Conservation (phyloP, 345 rosid species). For the Bruguiera parviflora region DNA sequence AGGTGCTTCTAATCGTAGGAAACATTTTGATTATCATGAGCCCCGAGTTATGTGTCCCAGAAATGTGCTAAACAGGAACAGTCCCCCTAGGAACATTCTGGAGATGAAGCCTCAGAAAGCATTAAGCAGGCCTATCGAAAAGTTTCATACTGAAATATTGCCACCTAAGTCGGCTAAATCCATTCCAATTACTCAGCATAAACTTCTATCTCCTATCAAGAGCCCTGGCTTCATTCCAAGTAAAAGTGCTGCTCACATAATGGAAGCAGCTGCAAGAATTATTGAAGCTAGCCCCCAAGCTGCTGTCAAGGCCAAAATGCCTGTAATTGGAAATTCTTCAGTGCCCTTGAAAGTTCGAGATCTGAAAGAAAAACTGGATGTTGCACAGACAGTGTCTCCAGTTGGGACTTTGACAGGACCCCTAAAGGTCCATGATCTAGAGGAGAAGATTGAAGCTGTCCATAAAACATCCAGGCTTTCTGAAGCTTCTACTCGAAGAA, state of each 20-base stretch:
- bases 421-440: constrained; percentile 37
- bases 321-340: constrained; percentile 53
- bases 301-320: constrained; percentile 42
- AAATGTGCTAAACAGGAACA: constrained; percentile 46
- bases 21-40: constrained; percentile 48
- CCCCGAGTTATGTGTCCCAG: constrained; percentile 50
- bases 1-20: constrained; percentile 40
- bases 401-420: constrained; percentile 36
- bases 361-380: constrained; percentile 61
- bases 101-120: constrained; percentile 49
- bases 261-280: constrained; percentile 95
- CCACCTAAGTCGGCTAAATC: constrained; percentile 96
- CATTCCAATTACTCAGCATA: constrained; percentile 83
- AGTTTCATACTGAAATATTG: constrained; percentile 85
- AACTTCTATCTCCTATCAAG: constrained; percentile 93
- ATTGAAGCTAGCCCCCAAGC: constrained; percentile 54
- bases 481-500: constrained; percentile 46
- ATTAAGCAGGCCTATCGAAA: constrained; percentile 67
- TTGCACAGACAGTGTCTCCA: constrained; percentile 46
- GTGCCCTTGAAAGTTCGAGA: constrained; percentile 62
- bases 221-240: constrained; percentile 76
- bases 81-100: constrained; percentile 23
- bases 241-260: constrained; percentile 79
- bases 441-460: constrained; percentile 46
- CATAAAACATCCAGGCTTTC: constrained; percentile 42